phyloP scores from a whole-genome alignment of 768 basidiomycete genomes.

The Mycena capillaripes region DNA sequence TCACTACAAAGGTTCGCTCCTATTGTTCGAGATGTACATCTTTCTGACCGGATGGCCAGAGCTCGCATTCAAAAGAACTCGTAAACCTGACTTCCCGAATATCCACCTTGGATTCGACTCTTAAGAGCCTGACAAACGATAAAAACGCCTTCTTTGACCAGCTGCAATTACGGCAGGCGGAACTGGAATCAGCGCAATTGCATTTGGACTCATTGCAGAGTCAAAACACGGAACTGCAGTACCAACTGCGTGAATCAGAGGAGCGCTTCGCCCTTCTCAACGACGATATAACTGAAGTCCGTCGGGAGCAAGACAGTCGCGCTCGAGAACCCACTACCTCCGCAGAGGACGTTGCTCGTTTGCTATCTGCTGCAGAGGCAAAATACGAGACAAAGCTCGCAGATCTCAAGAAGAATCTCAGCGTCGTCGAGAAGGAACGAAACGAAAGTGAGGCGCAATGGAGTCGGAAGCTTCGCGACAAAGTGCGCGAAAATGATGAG shows the following conservation, averaged over 20 bases:
- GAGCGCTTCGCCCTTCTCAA: constrained; percentile 80
- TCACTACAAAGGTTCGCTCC: constrained; percentile 75
- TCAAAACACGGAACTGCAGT: constrained; percentile 87
- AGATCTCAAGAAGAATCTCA: constrained; percentile 77
- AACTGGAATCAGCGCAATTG: constrained; percentile 86
- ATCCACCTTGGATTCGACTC: constrained; percentile 74
- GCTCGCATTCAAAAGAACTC: constrained; percentile 77
- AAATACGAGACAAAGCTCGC: constrained; percentile 83
- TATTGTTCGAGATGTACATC: neutral
- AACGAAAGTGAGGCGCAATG: constrained; percentile 91
- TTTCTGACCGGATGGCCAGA: constrained; percentile 56
- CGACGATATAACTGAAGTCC: constrained; percentile 78
- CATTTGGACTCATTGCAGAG: constrained; percentile 82
- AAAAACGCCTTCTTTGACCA: constrained; percentile 89
- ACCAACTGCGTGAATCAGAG: constrained; percentile 84
- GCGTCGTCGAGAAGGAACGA: constrained; percentile 83
- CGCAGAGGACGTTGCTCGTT: constrained; percentile 77
- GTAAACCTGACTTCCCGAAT: constrained; percentile 58
- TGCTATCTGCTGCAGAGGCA: constrained; percentile 80
- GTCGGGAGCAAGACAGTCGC: constrained; percentile 67
- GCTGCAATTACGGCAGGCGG: constrained; percentile 90
- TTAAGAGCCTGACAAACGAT: constrained; percentile 78
- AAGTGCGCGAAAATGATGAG: constrained; percentile 82
- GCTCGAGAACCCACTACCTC: constrained; percentile 61
- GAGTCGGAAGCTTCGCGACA: constrained; percentile 86